These are phyloP conservation scores for Hondaea fermentalgiana DNA, from an alignment of 108 stramenopile genomes.

Conservation along the genomic window DNA sequence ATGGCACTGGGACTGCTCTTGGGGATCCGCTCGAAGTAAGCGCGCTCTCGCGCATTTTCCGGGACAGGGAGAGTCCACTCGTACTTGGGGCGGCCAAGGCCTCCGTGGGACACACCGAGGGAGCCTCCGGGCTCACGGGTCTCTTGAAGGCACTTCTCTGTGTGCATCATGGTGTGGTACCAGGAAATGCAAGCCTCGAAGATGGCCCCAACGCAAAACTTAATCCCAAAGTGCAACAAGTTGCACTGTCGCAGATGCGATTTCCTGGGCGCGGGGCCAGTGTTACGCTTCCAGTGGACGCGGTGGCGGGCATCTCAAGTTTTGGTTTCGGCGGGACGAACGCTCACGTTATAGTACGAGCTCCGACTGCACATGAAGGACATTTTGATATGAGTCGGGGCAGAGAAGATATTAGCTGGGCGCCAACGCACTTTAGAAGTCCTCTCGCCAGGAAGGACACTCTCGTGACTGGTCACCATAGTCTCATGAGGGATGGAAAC, in stretches of 20 bases:
- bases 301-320: neutral
- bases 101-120: constrained; percentile 29
- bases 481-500: too few species aligned
- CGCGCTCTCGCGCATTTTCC: neutral
- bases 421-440: too few species aligned
- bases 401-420: too few species aligned
- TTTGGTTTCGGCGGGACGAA: constrained; percentile 35
- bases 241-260: neutral
- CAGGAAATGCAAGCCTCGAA: neutral
- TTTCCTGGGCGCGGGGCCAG: neutral
- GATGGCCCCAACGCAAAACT: neutral
- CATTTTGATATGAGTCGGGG: neutral
- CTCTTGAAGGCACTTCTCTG: neutral
- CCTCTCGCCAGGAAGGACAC: too few species aligned
- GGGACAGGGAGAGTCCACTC: neutral
- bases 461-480: too few species aligned
- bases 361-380: neutral
- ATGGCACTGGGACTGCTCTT: constrained; percentile 32
- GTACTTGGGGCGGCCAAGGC: constrained; percentile 15
- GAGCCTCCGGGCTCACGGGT: constrained; percentile 25
- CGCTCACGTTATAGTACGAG: neutral
- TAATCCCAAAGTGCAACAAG: neutral
- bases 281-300: neutral
- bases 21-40: constrained; percentile 25
- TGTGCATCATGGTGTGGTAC: neutral